phyloP scores from a whole-genome alignment of 768 basidiomycete genomes.

The Lactifluus piperatus region DNA sequence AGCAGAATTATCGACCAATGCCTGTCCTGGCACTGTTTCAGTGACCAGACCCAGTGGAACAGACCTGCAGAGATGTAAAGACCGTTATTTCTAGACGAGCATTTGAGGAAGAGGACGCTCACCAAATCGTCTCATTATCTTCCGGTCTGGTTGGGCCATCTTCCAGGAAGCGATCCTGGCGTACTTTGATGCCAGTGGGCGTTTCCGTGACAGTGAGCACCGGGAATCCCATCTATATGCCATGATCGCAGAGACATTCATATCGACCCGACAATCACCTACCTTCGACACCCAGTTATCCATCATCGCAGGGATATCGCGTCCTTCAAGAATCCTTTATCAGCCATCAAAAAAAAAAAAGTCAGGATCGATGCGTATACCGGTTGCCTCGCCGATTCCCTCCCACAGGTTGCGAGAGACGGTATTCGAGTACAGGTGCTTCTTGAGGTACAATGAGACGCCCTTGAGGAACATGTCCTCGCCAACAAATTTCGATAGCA shows the following conservation, averaged over 20 bases:
- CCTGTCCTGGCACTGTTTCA: conserved; percentile 48
- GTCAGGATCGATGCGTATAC: conserved; percentile 23
- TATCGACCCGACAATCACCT: not conserved
- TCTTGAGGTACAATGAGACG: conserved; percentile 88
- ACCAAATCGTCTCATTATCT: conserved; percentile 89
- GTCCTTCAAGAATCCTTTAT: conserved; percentile 27
- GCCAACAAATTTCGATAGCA: conserved; percentile 84
- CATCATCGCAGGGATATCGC: conserved; percentile 76
- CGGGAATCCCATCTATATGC: conserved; percentile 66
- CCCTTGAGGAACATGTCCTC: conserved; percentile 83
- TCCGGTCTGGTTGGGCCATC: conserved; percentile 69
- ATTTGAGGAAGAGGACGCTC: not conserved
- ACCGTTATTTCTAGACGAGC: not conserved
- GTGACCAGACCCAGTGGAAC: conserved; percentile 72
- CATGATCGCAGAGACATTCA: not conserved
- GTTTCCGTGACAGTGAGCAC: conserved; percentile 81
- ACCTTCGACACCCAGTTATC: conserved; percentile 87
- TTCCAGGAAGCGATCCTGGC: conserved; percentile 89
- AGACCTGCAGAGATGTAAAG: conserved; percentile 39
- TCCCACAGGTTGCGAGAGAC: conserved; percentile 83
- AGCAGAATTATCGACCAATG: conserved; percentile 47
- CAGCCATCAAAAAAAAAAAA: not conserved
- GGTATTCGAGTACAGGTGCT: conserved; percentile 76
- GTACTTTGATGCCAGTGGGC: conserved; percentile 59
- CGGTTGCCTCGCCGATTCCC: conserved; percentile 70